A percentile compares a stretch with the other conserved stretches of the same genome.
Evolutionary conservation across 1,139 yeast species (phyloP).

Genomic region (Nakaseomyces nivariensis): DNA sequence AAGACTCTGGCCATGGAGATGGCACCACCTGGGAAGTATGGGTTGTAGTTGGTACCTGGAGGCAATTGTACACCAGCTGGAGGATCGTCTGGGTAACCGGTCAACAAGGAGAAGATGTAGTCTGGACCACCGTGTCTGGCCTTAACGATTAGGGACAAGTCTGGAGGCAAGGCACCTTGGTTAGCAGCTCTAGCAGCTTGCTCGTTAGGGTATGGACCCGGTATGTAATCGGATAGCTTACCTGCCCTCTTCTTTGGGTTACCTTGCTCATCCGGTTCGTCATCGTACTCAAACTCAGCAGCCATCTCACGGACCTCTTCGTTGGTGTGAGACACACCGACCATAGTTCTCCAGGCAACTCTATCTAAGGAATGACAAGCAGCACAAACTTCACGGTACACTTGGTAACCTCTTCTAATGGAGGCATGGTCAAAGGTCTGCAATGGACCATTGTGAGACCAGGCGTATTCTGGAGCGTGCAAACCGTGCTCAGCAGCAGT

Average conservation of each 20-base stretch:
- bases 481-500: slow-evolving; percentile 98
- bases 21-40: slow-evolving; percentile 99
- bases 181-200: slow-evolving; percentile 99
- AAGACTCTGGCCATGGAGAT: slow-evolving; percentile 99
- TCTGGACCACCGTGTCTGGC: slow-evolving; percentile 99
- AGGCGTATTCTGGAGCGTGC: slow-evolving; percentile 85
- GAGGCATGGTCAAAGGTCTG: slow-evolving; percentile 92
- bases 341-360: slow-evolving; percentile 97
- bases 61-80: slow-evolving; percentile 96
- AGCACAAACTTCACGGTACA: slow-evolving; percentile 97
- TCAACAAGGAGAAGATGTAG: slow-evolving; percentile 86
- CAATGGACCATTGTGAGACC: slow-evolving; percentile 93
- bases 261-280: slow-evolving; percentile 99
- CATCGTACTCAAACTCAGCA: slow-evolving; percentile 95
- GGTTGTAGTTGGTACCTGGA: slow-evolving; percentile 94
- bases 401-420: slow-evolving; percentile 98
- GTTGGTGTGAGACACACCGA: slow-evolving; percentile 91
- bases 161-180: slow-evolving; percentile 99
- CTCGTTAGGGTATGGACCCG: slow-evolving; percentile 93
- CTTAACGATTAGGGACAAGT: slow-evolving; percentile 91
- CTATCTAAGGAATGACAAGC: slow-evolving; percentile 96
- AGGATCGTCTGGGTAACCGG: slow-evolving; percentile 97
- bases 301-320: slow-evolving; percentile 89
- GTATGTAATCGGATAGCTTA: slow-evolving; percentile 91
- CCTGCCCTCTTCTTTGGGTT: slow-evolving; percentile 98